Evolutionary conservation across 805 yeast species (phyloP), one percentile per base, ranked within the genome.

Genomic region (Wickerhamomyces queroliae): DNA sequence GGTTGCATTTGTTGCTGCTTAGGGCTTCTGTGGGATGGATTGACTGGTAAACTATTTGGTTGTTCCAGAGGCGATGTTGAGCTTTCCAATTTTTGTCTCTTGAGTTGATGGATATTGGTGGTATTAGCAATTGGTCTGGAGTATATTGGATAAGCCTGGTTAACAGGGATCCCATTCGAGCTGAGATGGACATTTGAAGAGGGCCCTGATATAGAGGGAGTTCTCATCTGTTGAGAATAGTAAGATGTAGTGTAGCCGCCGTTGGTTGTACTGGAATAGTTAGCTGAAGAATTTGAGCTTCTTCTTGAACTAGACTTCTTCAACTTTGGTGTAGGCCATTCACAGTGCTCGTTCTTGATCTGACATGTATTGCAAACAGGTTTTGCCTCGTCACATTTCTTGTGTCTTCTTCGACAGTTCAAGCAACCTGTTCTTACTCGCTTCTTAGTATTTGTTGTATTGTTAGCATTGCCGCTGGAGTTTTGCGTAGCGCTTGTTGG

Each of bases 361-460:
- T 53, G 41, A 47, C 78, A 73, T 39, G 69, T 67, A 15, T 61
- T 60, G 39, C 69, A 64, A 44, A 50, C 50, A n/a, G 71, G 68
- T 42, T 61, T 63, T 28, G 59, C 58, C 45, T 75, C 76, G 49
- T 78, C 83, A 58, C 85, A 78, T 62, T 78, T 78, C 62, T 80
- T 70, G 60, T 79, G 80, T 50, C 83, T 69, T 44, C 72, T 69
- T 38, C 84, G 67, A 55, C 87, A 80, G 35, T 79, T 77, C 45
- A 77, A 63, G 49, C 83, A 78, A 11, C 78, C 78, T 4, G 76
- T 69, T 44, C 71, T 66, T 6, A 72, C 68, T 50, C 76, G 55
- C 46, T 63, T 57, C 31, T 44, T 37, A 11, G 39, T 17, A 7
- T 36, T 10, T 7, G 40, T 8, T 11, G n/a, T 5, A 21, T 7